Conservation (phyloP, 2,329 filamentous ascomycete species). For the Nigrospora osmanthi region DNA sequence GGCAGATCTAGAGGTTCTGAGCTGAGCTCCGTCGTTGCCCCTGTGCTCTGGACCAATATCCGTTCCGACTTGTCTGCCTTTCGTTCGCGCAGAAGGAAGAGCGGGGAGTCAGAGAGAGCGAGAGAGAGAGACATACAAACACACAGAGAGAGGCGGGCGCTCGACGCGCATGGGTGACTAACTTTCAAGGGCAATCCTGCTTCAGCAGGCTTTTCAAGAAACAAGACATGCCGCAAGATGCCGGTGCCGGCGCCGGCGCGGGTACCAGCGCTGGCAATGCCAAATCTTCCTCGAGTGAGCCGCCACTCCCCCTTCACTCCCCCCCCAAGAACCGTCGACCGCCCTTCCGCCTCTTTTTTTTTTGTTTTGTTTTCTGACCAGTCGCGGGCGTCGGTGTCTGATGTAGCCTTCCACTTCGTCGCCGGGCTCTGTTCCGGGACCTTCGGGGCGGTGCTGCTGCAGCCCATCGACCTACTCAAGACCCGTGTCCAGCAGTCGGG, state of each 20-base stretch:
- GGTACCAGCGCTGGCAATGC: not conserved
- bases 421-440: slow-evolving; percentile 85
- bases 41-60: too few relatives aligned
- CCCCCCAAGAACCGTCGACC: not conserved
- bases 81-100: too few relatives aligned
- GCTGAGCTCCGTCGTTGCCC: too few relatives aligned
- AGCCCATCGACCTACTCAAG: slow-evolving; percentile 93
- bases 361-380: not conserved
- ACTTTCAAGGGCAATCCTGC: too few relatives aligned
- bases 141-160: too few relatives aligned
- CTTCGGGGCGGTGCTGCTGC: slow-evolving; percentile 80
- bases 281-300: slow-evolving; percentile 18
- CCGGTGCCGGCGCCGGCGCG: not conserved
- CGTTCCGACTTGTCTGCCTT: too few relatives aligned
- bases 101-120: too few relatives aligned
- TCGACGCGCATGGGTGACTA: too few relatives aligned
- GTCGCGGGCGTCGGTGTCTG: not conserved
- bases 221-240: slow-evolving; percentile 11
- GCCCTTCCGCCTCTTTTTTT: not conserved
- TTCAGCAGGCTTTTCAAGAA: too few relatives aligned
- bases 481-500: slow-evolving; percentile 89
- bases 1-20: too few relatives aligned
- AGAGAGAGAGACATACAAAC: too few relatives aligned
- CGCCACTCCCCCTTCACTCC: too few relatives aligned
- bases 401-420: slow-evolving; percentile 71